These are phyloP conservation scores for Anthracocystis walkeri DNA, from an alignment of 1,284 basidiomycete genomes.

Conservation along the genomic window DNA sequence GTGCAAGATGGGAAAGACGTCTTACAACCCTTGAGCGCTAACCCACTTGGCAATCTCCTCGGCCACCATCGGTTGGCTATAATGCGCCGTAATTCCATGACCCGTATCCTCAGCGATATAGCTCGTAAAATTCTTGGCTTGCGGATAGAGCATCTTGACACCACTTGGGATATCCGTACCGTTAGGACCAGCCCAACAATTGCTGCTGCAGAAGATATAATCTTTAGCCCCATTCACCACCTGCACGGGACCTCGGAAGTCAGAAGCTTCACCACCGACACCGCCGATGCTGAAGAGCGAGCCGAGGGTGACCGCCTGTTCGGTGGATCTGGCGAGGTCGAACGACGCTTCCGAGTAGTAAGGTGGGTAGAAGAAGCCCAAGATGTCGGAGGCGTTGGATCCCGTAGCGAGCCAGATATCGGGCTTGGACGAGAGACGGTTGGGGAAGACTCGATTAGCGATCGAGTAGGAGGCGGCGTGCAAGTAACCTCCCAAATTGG, in stretches of 20 bases:
- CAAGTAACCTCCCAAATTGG: conserved; percentile 52
- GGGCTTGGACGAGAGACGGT: conserved; percentile 31
- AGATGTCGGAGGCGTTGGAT: conserved; percentile 66
- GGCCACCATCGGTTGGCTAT: conserved; percentile 28
- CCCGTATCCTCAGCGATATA: conserved; percentile 46
- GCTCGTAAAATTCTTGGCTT: conserved; percentile 43
- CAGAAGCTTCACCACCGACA: conserved; percentile 45
- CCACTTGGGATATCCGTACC: conserved; percentile 27
- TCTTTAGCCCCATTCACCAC: conserved; percentile 71
- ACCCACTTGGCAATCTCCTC: conserved; percentile 41
- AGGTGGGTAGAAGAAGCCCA: conserved; percentile 70
- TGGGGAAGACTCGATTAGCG: conserved; percentile 59
- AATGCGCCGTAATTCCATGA: conserved; percentile 48
- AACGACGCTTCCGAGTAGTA: conserved; percentile 67
- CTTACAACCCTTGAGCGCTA: conserved; percentile 32
- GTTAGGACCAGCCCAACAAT: conserved; percentile 61
- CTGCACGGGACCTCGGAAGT: conserved; percentile 69
- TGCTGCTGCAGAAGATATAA: conserved; percentile 64
- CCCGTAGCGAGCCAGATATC: conserved; percentile 58
- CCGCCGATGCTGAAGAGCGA: conserved; percentile 62
- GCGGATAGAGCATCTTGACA: conserved; percentile 46
- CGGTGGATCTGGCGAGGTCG: conserved; percentile 50
- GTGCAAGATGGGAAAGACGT: no score
- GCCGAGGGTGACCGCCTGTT: conserved; percentile 68
- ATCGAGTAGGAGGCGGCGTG: conserved; percentile 64